Evolutionary conservation across 306 rosid species (phyloP), one percentile per base, ranked within the genome.

Genomic region (Myrica gale): DNA sequence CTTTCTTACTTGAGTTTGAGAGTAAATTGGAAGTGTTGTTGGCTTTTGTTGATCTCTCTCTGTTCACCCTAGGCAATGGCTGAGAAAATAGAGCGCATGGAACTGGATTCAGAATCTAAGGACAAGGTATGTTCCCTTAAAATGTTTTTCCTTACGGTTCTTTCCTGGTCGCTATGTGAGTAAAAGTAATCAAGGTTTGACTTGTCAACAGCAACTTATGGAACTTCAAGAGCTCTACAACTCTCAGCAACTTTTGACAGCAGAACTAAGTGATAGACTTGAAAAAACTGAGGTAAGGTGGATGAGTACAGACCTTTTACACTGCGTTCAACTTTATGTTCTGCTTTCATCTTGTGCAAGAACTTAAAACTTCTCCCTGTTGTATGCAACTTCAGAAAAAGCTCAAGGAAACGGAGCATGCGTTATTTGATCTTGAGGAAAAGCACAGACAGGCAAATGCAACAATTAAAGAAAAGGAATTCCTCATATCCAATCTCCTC

Each of bases 81-180:
- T 76, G 99, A 96, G 80, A 96, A 90, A 84, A 90, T 96, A 67
- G 98, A 96, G 83, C 94, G 96, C 60, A 90, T 96, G 99, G 99
- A 96, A 85, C 91, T 79, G 76, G 97, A 88, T 26, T 90, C 85
- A 20, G 98, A 96, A 55, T 87, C 96, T n/a, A 96, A 96, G 88
- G 99, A 96, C 82, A 96, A 96, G 96, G 99, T 96, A 82, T 41
- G 55, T 82, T 41, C 72, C 19, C 7, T 72, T 41, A 66, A 81
- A 77, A 66, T 76, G 78, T 60, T 45, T 41, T 88, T 77, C 61
- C 69, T 44, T 60, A 37, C 41, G 46, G 39, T 69, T 53, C n/a
- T 44, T 45, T 21, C 41, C 45, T 71, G 71, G 71, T 58, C 55
- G 68, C 55, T 69, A 21, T 32, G 37, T 32, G 37, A 32, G 37